Evolutionary conservation across 2,329 filamentous ascomycete species (phyloP), one percentile per base, ranked within the genome.

Genomic region (Aspergillus jensenii): DNA sequence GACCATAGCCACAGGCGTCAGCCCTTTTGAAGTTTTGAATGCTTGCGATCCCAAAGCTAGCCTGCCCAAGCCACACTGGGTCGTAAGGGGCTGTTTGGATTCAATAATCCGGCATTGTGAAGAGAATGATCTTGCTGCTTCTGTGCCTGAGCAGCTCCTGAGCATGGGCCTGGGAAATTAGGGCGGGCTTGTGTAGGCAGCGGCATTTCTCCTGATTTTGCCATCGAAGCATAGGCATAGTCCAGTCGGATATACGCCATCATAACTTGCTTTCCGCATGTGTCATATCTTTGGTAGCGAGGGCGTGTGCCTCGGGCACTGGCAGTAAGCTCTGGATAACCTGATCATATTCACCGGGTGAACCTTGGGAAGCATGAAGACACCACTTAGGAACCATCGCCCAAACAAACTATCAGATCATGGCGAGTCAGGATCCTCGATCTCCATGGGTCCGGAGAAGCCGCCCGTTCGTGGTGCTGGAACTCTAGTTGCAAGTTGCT

Each of bases 371-470:
- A 8, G 7, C 4, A 31, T 37, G 12, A 15, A 37, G 35, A 37
- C 14, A n/a, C 44, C 27, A 46, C 23, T 31, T 15, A 17, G 14
- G 44, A 21, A 23, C 37, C 37, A 17, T 40, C 17, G 6, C 14
- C n/a, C 37, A 17, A 40, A 17, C 15, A 15, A 17, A n/a, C 37
- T 19, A 48, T 25, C n/a, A 7, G 15, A 27, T 33, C 23, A 46
- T 46, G 21, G 46, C 56, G 40, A 55, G 52, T 56, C 52, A 51
- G 51, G 52, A 39, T 43, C 37, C 50, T 15, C 40, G 41, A 45
- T 45, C 27, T 53, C 41, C 9, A 46, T 60, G 56, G 57, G 49
- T 52, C 60, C 60, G 62, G 56, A 40, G 53, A 59, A 41, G 60
- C 62, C 59, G 62, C 58, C 27, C 44, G 43, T 17, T 17, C 44